phyloP scores from a whole-genome alignment of 139 green algal species.

The Chlamydomonas schloesseri region DNA sequence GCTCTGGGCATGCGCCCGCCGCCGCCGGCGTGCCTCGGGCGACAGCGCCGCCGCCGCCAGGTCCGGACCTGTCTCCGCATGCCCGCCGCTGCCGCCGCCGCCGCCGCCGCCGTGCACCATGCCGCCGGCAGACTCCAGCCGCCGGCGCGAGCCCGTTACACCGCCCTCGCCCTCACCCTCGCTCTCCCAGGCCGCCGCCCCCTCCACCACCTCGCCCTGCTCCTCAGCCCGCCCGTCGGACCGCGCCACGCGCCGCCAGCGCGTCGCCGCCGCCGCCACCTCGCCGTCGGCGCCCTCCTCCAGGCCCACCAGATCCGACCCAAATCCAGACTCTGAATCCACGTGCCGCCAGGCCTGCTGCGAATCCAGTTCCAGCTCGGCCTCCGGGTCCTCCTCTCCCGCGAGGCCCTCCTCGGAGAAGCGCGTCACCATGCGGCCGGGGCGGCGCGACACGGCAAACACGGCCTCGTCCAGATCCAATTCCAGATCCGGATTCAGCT shows the following conservation, averaged over 20 bases:
- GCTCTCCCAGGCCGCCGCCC: background rate
- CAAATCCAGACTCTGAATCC: background rate
- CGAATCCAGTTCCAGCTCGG: background rate
- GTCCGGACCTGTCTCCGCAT: too few relatives aligned
- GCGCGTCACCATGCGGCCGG: conserved; percentile 61
- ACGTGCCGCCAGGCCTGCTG: background rate
- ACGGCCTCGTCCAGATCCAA: conserved; percentile 1
- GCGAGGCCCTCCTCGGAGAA: conserved; percentile 41
- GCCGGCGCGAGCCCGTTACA: background rate
- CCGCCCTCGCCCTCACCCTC: background rate
- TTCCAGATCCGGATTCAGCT: background rate
- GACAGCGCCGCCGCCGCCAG: too few relatives aligned
- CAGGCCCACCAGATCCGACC: background rate
- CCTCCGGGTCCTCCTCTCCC: conserved; percentile 34
- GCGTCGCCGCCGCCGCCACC: too few relatives aligned
- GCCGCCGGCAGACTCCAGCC: background rate
- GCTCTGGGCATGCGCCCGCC: too few relatives aligned
- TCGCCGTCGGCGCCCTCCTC: too few relatives aligned
- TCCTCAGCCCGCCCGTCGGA: too few relatives aligned
- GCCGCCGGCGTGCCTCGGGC: background rate
- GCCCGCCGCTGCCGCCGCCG: background rate
- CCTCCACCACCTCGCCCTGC: background rate
- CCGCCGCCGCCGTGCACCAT: background rate
- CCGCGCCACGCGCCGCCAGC: background rate
- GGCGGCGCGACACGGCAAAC: conserved; percentile 32